These are phyloP conservation scores for Nicotiana rustica DNA, from an alignment of 305 asterid species.

Conservation along the genomic window DNA sequence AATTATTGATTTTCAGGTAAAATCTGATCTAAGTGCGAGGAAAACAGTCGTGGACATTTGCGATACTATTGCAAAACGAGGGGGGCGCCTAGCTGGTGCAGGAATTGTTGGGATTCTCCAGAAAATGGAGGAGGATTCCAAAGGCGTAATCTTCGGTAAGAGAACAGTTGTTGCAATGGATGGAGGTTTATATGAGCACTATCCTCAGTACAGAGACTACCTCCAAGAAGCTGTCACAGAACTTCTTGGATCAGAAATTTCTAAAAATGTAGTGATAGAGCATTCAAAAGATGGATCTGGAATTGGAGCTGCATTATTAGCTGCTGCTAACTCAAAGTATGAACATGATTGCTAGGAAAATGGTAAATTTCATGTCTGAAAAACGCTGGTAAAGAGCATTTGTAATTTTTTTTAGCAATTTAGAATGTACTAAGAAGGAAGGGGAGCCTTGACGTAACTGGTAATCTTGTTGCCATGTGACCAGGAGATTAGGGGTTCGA, in stretches of 20 bases:
- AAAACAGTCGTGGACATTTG: constrained; percentile 64
- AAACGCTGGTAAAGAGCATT: constrained; percentile 22
- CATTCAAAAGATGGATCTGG: constrained; percentile 89
- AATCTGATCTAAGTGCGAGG: constrained; percentile 48
- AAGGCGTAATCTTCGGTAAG: constrained; percentile 64
- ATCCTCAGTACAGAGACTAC: constrained; percentile 69
- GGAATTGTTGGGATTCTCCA: constrained; percentile 81
- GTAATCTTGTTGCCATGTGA: too few relatives aligned
- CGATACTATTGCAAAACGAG: constrained; percentile 68
- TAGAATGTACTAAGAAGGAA: neutral
- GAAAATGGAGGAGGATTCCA: constrained; percentile 74
- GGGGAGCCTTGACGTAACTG: too few relatives aligned
- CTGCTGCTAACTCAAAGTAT: constrained; percentile 79
- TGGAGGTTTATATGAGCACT: constrained; percentile 81
- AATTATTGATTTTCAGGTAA: constrained; percentile 45
- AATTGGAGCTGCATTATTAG: constrained; percentile 78
- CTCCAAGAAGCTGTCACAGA: constrained; percentile 70
- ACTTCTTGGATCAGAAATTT: constrained; percentile 62
- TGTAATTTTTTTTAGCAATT: neutral
- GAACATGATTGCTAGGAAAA: constrained; percentile 44
- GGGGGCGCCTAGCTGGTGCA: constrained; percentile 80
- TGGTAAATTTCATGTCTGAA: neutral
- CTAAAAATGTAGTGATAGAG: constrained; percentile 63
- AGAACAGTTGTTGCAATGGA: constrained; percentile 89
- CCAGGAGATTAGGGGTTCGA: too few relatives aligned